These are phyloP conservation scores for Russula emetica DNA, from an alignment of 768 basidiomycete genomes.

Conservation along the genomic window DNA sequence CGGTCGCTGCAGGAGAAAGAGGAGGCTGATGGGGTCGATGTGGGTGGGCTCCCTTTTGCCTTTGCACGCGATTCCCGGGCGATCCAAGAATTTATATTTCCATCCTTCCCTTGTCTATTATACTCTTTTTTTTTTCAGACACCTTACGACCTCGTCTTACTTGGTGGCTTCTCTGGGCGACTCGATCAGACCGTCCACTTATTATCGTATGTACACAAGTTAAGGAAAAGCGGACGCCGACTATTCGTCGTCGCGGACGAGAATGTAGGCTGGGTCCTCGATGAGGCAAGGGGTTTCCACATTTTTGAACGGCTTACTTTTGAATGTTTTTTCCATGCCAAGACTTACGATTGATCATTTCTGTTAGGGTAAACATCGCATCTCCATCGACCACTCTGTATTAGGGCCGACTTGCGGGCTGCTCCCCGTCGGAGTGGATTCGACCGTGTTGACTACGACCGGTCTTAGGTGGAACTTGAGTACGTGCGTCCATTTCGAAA, in stretches of 20 bases:
- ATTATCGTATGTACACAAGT: constrained; percentile 77
- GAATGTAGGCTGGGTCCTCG: constrained; percentile 85
- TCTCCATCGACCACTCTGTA: constrained; percentile 65
- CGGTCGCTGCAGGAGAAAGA: constrained; percentile 57
- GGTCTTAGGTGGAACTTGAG: constrained; percentile 91
- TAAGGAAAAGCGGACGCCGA: constrained; percentile 53
- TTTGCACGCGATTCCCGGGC: background rate
- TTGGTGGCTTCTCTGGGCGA: constrained; percentile 87
- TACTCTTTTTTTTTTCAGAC: constrained; percentile 4
- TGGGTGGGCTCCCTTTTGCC: constrained; percentile 30
- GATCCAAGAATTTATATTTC: background rate
- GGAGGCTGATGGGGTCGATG: constrained; percentile 37
- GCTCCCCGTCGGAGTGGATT: constrained; percentile 83
- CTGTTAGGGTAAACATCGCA: constrained; percentile 73
- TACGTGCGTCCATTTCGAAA: constrained; percentile 35
- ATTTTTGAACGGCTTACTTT: background rate
- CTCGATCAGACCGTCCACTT: constrained; percentile 94
- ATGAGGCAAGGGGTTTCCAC: constrained; percentile 47
- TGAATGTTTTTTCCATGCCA: background rate
- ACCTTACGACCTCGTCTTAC: constrained; percentile 67
- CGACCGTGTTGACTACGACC: constrained; percentile 69
- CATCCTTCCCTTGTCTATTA: background rate
- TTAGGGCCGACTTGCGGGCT: constrained; percentile 91
- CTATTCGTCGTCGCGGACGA: constrained; percentile 86
- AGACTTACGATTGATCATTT: background rate